A percentile compares a stretch with the other conserved stretches of the same genome.
These are phyloP conservation scores for Citrus cavaleriei DNA, from an alignment of 345 rosid species.

Conservation along the genomic window DNA sequence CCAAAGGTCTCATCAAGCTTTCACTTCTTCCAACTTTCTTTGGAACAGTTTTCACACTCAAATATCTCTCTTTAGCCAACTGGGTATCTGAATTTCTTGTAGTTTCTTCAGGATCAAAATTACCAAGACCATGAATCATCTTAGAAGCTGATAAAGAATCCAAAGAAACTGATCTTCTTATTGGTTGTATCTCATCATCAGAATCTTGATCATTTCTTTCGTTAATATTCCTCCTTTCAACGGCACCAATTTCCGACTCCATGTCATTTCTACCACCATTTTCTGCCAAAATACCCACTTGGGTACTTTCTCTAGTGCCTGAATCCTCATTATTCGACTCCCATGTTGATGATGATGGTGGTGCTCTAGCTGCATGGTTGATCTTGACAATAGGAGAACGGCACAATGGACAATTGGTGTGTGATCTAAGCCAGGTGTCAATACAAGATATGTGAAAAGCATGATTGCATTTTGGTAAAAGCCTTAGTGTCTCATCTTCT, in stretches of 20 bases:
- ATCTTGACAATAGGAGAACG: conserved; percentile 49
- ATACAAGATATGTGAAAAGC: conserved; percentile 74
- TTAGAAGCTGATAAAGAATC: conserved; percentile 54
- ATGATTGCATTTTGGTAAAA: conserved; percentile 73
- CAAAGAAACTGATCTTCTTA: conserved; percentile 73
- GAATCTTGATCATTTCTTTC: conserved; percentile 16
- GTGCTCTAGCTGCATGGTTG: not conserved
- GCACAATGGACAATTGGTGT: conserved; percentile 62
- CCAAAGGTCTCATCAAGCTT: conserved; percentile 32
- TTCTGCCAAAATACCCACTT: conserved; percentile 18
- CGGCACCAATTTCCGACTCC: conserved; percentile 9
- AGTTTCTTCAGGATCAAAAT: conserved; percentile 17
- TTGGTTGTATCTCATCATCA: conserved; percentile 33
- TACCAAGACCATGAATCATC: conserved; percentile 33
- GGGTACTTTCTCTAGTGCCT: conserved; percentile 19
- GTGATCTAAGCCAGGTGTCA: conserved; percentile 75
- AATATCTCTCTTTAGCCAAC: conserved; percentile 19
- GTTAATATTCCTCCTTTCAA: conserved; percentile 10
- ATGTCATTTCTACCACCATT: conserved; percentile 18
- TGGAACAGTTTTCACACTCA: conserved; percentile 1
- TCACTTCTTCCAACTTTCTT: conserved; percentile 28
- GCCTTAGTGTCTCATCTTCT: conserved; percentile 57
- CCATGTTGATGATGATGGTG: not conserved
- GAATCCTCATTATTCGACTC: not conserved
- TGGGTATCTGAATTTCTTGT: conserved; percentile 13